phyloP scores from a whole-genome alignment of 2,329 filamentous ascomycete genomes.

The Aureobasidium melanogenum region DNA sequence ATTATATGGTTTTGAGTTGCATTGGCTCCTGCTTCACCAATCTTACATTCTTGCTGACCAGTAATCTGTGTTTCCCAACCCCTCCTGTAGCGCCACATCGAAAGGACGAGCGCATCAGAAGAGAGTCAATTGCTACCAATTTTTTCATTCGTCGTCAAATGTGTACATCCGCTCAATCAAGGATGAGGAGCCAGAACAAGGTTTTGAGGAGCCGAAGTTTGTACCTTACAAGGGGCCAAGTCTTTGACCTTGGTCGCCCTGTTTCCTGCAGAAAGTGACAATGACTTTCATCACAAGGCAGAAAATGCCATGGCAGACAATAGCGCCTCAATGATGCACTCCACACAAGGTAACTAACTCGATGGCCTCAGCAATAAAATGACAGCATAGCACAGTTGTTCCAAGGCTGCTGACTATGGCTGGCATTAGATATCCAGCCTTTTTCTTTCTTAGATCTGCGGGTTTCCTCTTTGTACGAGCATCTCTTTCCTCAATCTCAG shows the following conservation, averaged over 20 bases:
- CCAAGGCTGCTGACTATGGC: not conserved
- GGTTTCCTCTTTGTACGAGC: not conserved
- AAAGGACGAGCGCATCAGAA: not conserved
- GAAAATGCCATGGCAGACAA: not conserved
- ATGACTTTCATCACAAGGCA: not conserved
- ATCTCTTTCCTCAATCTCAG: not conserved
- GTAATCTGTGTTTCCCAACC: not conserved
- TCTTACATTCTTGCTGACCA: not conserved
- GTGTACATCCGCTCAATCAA: not conserved
- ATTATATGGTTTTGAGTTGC: not conserved
- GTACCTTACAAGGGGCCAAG: not conserved
- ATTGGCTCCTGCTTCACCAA: not conserved
- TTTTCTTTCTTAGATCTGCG: not conserved
- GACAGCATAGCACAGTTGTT: constrained; percentile 2
- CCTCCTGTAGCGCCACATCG: not conserved
- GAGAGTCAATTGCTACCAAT: not conserved
- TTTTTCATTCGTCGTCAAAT: not conserved
- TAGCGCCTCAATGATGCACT: not conserved
- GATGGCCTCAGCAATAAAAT: not conserved
- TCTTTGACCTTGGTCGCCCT: not conserved
- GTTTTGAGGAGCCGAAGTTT: constrained; percentile 9
- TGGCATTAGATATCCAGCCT: not conserved
- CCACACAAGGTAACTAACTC: not conserved
- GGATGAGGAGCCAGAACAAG: not conserved
- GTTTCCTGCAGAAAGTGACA: not conserved